Evolutionary conservation across 225 moss, liverwort and hornwort genomes (phyloP), one percentile per base, ranked within the genome.

Genomic region (Neckera pumila): DNA sequence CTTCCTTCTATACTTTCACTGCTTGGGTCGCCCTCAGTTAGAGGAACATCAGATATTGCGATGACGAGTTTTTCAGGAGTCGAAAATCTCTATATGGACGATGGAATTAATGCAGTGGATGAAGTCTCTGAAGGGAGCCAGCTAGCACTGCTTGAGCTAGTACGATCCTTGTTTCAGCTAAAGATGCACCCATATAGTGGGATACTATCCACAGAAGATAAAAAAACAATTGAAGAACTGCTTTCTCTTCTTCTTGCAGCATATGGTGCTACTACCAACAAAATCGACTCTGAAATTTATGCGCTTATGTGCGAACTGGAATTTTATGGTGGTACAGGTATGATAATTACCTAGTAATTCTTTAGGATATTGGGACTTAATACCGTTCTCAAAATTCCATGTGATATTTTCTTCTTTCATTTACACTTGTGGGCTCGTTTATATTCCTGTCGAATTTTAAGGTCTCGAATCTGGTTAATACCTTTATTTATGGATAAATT

Each of bases 201-300:
- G 59, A 36, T 36, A 33, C 72, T 84, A 25, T 82, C 90, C 10
- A 36, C 78, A 84, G 93, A 88, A 88, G 92, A 93, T 83, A 74
- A 85, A 73, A 85, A 86, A 67, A 93, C 92, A 65, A 81, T 94
- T 83, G 94, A 94, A 81, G 95, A 96, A 40, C 79, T 99, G 49
- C 91, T 97, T 83, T 97, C 95, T 66, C 88, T 99, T 63, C 91
- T 99, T 83, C 91, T 99, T 75, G 97, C 97, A 78, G 95, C 95
- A 57, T 99, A 99, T 84, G 95, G 97, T 84, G 98, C 94, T 65
- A 97, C 96, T 72, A 84, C 93, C 72, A 93, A 88, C 89, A 84
- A 75, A 59, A 86, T 97, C 49, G 97, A 99, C 89, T 84, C 81
- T 69, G 98, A 96, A 87, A 95, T 97, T 69, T 95, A 94, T 42